A percentile compares a stretch with the other conserved stretches of the same genome.
phyloP scores from a whole-genome alignment of 805 yeast species.

The Schwanniomyces vanrijiae region DNA sequence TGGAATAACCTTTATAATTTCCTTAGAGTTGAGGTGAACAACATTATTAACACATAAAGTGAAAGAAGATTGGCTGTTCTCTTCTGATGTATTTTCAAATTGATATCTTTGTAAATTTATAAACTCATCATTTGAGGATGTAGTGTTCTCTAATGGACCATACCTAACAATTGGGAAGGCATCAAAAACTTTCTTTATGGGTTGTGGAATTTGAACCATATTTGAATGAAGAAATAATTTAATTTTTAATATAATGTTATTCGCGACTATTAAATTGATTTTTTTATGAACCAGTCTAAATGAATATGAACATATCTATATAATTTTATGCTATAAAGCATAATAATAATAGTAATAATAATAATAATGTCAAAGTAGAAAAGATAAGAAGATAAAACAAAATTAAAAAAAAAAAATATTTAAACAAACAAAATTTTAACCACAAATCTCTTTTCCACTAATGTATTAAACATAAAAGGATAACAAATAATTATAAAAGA shows the following conservation, averaged over 20 bases:
- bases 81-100: slow-evolving; percentile 13
- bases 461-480: neutral
- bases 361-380: no score
- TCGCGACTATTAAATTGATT: slow-evolving; percentile 1
- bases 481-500: neutral
- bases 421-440: neutral
- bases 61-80: slow-evolving; percentile 32
- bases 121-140: slow-evolving; percentile 9
- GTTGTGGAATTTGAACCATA: slow-evolving; percentile 36
- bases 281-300: neutral
- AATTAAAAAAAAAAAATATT: neutral
- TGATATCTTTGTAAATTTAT: slow-evolving; percentile 10
- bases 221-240: neutral
- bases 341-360: neutral
- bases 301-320: neutral
- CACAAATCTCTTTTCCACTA: neutral
- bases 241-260: neutral
- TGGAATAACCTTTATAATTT: slow-evolving; percentile 39
- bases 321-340: neutral
- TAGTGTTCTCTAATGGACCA: slow-evolving; percentile 30
- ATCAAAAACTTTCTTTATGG: slow-evolving; percentile 47
- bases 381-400: neutral
- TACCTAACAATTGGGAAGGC: slow-evolving; percentile 50
- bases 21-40: slow-evolving; percentile 12
- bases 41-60: slow-evolving; percentile 56